A percentile compares a stretch with the other conserved stretches of the same genome.
These are phyloP conservation scores for Cryptococcus amylolentus DNA, from an alignment of 1,284 basidiomycete genomes.

Conservation along the genomic window DNA sequence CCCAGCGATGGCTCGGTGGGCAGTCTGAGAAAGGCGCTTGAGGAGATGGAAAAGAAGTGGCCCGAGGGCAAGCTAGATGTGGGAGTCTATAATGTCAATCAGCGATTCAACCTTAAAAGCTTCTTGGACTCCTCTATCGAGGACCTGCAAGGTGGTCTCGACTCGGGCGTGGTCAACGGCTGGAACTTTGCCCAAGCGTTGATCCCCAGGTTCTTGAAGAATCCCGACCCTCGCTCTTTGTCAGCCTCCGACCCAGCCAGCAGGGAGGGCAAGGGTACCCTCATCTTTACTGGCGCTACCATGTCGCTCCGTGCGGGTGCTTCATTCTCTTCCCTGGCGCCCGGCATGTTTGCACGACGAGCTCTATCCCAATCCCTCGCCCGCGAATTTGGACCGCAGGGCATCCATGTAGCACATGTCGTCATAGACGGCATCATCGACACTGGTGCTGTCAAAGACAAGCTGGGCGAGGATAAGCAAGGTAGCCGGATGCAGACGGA, in stretches of 20 bases:
- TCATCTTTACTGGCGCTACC: slow-evolving; percentile 48
- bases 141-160: slow-evolving; percentile 29
- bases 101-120: slow-evolving; percentile 24
- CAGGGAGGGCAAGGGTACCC: slow-evolving; percentile 23
- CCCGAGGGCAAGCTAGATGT: slow-evolving; percentile 37
- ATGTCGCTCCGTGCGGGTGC: slow-evolving; percentile 33
- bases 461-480: slow-evolving; percentile 27
- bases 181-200: slow-evolving; percentile 38
- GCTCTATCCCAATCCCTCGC: slow-evolving; percentile 43
- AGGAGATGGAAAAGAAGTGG: slow-evolving; percentile 31
- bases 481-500: slow-evolving; percentile 21
- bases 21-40: slow-evolving; percentile 30
- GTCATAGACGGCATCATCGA: slow-evolving; percentile 49
- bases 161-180: slow-evolving; percentile 22
- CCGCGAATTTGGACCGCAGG: slow-evolving; percentile 50
- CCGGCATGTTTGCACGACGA: slow-evolving; percentile 38
- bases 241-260: slow-evolving; percentile 2
- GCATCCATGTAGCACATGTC: slow-evolving; percentile 50
- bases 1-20: slow-evolving; percentile 27
- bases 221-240: slow-evolving; percentile 1
- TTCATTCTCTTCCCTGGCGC: slow-evolving; percentile 35
- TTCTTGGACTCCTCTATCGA: slow-evolving; percentile 36
- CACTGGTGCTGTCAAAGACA: slow-evolving; percentile 24
- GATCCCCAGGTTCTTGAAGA: slow-evolving; percentile 32
- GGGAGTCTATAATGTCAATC: slow-evolving; percentile 40